A percentile compares a stretch with the other conserved stretches of the same genome.
These are phyloP conservation scores for Leccinum discolor DNA, from an alignment of 1,284 basidiomycete species.

Conservation along the genomic window DNA sequence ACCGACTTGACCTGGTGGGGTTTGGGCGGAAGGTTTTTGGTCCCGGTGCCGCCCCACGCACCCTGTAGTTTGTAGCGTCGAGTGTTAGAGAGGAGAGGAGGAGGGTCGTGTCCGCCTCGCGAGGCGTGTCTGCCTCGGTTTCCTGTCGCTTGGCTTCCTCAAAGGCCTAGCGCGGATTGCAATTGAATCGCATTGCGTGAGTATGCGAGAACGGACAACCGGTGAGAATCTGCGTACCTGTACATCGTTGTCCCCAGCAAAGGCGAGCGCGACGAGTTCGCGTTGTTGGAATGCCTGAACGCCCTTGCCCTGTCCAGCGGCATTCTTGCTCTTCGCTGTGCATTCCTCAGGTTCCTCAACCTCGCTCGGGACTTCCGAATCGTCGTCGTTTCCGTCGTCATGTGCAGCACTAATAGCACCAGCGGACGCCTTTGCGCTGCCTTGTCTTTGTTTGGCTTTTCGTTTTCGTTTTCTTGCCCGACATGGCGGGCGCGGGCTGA, in stretches of 20 bases:
- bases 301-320: constrained; percentile 24
- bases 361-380: no score
- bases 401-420: not conserved
- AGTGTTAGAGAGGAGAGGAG: constrained; percentile 22
- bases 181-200: constrained; percentile 3
- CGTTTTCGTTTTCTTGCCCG: constrained; percentile 14
- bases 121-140: constrained; percentile 72
- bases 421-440: constrained; percentile 3
- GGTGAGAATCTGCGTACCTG: constrained; percentile 49
- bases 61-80: constrained; percentile 54
- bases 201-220: not conserved
- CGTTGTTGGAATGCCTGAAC: constrained; percentile 78
- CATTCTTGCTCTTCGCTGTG: no score
- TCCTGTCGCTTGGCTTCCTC: constrained; percentile 79
- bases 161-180: constrained; percentile 63
- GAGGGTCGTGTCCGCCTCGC: constrained; percentile 48
- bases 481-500: constrained; percentile 6
- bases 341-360: no score
- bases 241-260: constrained; percentile 95
- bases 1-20: constrained; percentile 76
- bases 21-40: constrained; percentile 57
- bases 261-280: constrained; percentile 91
- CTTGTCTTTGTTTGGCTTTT: constrained; percentile 14
- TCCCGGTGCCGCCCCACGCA: constrained; percentile 87
- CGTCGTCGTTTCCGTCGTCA: constrained; percentile 52